Percentiles rank a stretch among this genome's conserved stretches.
These are phyloP conservation scores for Rhododendron henanense DNA, from an alignment of 148 eudicot species.

Conservation along the genomic window DNA sequence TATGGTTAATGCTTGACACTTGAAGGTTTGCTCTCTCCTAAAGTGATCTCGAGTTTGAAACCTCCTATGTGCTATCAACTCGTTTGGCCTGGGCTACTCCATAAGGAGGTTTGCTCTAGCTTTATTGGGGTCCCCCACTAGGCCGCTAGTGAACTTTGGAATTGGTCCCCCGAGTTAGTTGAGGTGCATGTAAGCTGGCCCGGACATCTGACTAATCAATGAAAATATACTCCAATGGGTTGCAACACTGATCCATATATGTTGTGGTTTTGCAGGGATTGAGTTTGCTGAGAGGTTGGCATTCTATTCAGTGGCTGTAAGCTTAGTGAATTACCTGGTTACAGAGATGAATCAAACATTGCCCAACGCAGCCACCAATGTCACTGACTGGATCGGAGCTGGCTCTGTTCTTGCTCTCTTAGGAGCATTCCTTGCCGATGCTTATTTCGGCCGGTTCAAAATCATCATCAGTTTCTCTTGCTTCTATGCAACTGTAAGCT, in stretches of 20 bases:
- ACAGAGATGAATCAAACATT: slow-evolving; percentile 42
- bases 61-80: too few species aligned
- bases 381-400: slow-evolving; percentile 50
- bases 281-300: slow-evolving; percentile 63
- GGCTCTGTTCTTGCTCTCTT: slow-evolving; percentile 39
- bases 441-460: slow-evolving; percentile 48
- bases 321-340: slow-evolving; percentile 41
- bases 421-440: slow-evolving; percentile 53
- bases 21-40: neutral
- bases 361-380: slow-evolving; percentile 44
- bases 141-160: too few species aligned
- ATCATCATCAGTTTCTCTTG: slow-evolving; percentile 48
- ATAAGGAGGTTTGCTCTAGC: too few species aligned
- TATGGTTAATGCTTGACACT: neutral
- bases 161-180: too few species aligned
- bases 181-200: too few species aligned
- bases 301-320: slow-evolving; percentile 46
- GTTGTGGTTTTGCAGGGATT: slow-evolving; percentile 26
- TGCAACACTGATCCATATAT: neutral
- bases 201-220: too few species aligned
- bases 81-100: too few species aligned
- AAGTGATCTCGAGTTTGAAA: too few species aligned
- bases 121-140: neutral
- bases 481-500: slow-evolving; percentile 32
- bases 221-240: too few species aligned